Percentiles rank a stretch among this genome's conserved stretches.
phyloP scores from a whole-genome alignment of 257 asterid species.

The Solanum bulbocastanum region DNA sequence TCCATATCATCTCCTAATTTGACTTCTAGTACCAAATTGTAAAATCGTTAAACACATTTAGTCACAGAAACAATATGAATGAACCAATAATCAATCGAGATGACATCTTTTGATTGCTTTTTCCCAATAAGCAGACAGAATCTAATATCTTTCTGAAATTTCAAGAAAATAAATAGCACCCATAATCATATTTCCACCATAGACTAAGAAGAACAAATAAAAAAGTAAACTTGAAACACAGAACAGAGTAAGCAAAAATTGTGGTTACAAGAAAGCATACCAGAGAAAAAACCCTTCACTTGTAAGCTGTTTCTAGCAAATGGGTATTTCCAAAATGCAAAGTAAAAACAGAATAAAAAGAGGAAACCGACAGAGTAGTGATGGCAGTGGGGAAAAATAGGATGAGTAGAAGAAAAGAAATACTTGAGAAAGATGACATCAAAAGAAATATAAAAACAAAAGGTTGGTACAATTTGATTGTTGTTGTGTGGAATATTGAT shows the following conservation, averaged over 20 bases:
- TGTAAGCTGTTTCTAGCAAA: constrained; percentile 10
- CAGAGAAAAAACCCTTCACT: constrained; percentile 11
- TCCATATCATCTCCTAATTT: not conserved
- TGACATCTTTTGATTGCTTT: not conserved
- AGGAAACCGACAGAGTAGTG: constrained; percentile 10
- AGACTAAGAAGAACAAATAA: constrained; percentile 2
- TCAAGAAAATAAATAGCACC: not conserved
- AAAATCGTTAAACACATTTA: not conserved
- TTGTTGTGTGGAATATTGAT: constrained; percentile 7
- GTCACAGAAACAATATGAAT: not conserved
- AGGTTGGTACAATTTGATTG: constrained; percentile 15
- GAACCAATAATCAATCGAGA: not conserved
- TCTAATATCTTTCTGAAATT: not conserved
- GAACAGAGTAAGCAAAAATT: constrained; percentile 5
- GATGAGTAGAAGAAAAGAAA: constrained; percentile 52
- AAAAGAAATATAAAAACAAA: constrained; percentile 9
- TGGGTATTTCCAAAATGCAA: constrained; percentile 16
- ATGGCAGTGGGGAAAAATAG: constrained; percentile 11
- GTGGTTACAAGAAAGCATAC: constrained; percentile 22
- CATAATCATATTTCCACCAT: not conserved
- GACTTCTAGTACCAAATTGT: not conserved
- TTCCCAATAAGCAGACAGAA: not conserved
- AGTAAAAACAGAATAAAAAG: constrained; percentile 9
- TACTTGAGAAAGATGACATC: constrained; percentile 29
- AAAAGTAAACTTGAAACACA: constrained; percentile 10